Evolutionary conservation across 2,329 filamentous ascomycete genomes (phyloP).

Genomic region (Tolypocladium paradoxum): DNA sequence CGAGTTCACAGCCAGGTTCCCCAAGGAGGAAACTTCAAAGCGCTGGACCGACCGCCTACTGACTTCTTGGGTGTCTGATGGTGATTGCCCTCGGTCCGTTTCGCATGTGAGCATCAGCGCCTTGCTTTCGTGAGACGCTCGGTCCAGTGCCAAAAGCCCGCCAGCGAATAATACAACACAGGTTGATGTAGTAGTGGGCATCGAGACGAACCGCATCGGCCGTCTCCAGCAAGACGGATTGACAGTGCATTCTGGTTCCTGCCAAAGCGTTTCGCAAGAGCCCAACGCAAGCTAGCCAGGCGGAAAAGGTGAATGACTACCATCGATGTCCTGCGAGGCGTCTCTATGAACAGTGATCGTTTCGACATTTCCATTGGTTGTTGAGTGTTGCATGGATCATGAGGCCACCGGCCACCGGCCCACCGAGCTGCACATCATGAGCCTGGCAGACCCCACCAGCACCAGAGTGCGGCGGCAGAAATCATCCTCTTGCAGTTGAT

Average conservation of each 20-base stretch:
- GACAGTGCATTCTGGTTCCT: too few species aligned
- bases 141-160: not conserved
- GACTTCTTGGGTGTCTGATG: not conserved
- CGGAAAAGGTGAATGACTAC: not conserved
- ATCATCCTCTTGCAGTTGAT: not conserved
- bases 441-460: conserved; percentile 4
- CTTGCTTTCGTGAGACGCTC: not conserved
- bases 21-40: not conserved
- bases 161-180: not conserved
- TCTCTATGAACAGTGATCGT: not conserved
- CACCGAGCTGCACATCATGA: conserved; percentile 4
- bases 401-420: conserved; percentile 5
- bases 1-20: not conserved
- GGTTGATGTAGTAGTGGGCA: not conserved
- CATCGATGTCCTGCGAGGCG: not conserved
- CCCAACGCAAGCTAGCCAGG: not conserved
- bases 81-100: not conserved
- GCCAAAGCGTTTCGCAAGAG: not conserved
- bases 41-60: not conserved
- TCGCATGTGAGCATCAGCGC: not conserved
- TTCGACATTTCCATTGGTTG: conserved; percentile 7
- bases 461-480: conserved; percentile 3
- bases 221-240: too few species aligned
- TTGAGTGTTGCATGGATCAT: conserved; percentile 10
- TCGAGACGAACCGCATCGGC: not conserved